phyloP scores from a whole-genome alignment of 164 flowering plant genomes.

The Piper longum region DNA sequence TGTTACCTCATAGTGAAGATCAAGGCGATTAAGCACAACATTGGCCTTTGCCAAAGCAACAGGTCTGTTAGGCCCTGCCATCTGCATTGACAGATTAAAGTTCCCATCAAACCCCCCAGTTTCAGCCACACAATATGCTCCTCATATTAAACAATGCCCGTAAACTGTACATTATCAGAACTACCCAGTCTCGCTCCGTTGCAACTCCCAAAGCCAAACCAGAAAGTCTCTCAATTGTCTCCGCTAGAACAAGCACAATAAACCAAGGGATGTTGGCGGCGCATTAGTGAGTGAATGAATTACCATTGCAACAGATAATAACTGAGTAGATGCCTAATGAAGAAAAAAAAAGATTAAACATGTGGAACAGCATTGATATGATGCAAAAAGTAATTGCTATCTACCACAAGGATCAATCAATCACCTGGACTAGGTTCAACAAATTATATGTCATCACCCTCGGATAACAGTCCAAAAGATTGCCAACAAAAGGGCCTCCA shows the following conservation, averaged over 20 bases:
- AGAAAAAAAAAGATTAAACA: conserved; percentile 2
- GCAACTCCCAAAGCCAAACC: conserved; percentile 91
- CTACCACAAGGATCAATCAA: neutral
- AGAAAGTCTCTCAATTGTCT: conserved; percentile 75
- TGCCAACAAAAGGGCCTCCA: conserved; percentile 86
- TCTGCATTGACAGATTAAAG: conserved; percentile 25
- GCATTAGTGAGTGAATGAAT: conserved; percentile 51
- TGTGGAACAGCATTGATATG: neutral
- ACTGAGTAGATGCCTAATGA: conserved; percentile 81
- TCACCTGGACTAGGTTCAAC: conserved; percentile 72
- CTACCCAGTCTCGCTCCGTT: conserved; percentile 98
- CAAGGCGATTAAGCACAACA: conserved; percentile 79
- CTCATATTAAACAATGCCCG: neutral
- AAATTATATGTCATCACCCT: conserved; percentile 69
- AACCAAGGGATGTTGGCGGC: conserved; percentile 67
- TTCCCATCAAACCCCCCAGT: neutral
- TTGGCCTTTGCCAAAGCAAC: conserved; percentile 94
- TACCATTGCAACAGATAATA: conserved; percentile 81
- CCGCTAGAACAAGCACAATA: conserved; percentile 58
- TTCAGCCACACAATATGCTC: neutral
- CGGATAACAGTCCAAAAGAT: conserved; percentile 77
- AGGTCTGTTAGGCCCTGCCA: conserved; percentile 83
- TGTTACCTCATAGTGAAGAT: conserved; percentile 84
- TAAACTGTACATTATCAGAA: conserved; percentile 42
- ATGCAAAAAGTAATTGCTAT: neutral